Base-by-base conservation (phyloP, 768 basidiomycete species). In the Rhizopogon vinicolor region DNA sequence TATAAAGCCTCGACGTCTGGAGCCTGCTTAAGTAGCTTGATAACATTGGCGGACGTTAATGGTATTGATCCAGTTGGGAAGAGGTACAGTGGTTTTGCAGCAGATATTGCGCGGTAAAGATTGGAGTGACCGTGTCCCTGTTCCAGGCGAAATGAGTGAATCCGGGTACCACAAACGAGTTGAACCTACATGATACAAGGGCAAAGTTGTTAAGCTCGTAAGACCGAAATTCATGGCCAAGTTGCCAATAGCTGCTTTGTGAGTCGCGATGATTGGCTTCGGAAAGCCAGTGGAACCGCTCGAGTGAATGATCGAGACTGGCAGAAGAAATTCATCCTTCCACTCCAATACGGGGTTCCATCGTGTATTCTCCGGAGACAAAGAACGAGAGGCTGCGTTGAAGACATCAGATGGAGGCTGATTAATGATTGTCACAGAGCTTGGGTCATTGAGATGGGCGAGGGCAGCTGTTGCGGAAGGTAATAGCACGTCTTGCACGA, bases 231-330 rank as follows among this genome's bases (percentile, higher is more conserved):
- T 68, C 62, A 70, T 60, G 50, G 70, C 61, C 54, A 69, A 61
- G 58, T 78, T 72, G 37, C 66, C 66, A 41, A 75, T 48, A 18
- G 72, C 63, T 5, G 64, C 66, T 48, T 69, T 68, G 58, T 77
- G 75, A 0, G 71, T 73, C 54, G 67, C 58, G 41, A 62, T 61
- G 29, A 76, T 77, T 25, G 72, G 75, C 63, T 73, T 81, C 2
- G 81, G 81, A 49, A 72, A 77, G 1, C 81, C 82, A 12, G 81
- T 81, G 3, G 67, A 68, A 22, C 66, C 62, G 6, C 49, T 75
- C 62, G 66, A 67, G 46, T 67, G 67, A 10, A 68, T 48, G 25
- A 66, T 41, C 8, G 53, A 49, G n/a, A 64, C 9, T 3, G 66
- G 67, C 5, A 67, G 46, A 14, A 62, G 55, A 19, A 44, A 53